Evolutionary conservation across 352 stramenopile genomes (phyloP).

Genomic region (Thalassiosira mediterranea): DNA sequence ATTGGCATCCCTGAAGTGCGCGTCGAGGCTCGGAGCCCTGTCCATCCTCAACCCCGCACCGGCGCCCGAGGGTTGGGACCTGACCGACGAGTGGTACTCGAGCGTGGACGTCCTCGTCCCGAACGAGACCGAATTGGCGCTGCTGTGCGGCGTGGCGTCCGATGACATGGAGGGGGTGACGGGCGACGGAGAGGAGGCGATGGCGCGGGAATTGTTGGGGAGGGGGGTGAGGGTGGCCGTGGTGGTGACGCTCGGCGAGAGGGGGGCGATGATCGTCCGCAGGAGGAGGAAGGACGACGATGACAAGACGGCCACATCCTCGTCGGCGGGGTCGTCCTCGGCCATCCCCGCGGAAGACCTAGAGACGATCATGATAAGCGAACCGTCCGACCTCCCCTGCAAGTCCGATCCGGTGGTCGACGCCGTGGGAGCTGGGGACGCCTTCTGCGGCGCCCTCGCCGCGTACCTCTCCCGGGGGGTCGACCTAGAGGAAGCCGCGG

Average conservation of each 20-base stretch:
- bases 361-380: conserved; percentile 52
- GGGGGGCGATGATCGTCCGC: conserved; percentile 78
- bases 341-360: background rate
- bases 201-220: conserved; percentile 63
- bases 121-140: conserved; percentile 81
- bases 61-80: conserved; percentile 60
- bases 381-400: conserved; percentile 60
- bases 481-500: conserved; percentile 49
- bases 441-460: conserved; percentile 82
- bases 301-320: too few relatives aligned
- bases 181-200: conserved; percentile 52
- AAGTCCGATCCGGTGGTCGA: conserved; percentile 69
- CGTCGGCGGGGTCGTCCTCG: background rate
- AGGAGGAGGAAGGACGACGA: conserved; percentile 31
- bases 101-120: conserved; percentile 81
- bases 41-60: conserved; percentile 84
- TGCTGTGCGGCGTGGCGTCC: conserved; percentile 35
- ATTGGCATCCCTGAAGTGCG: conserved; percentile 65
- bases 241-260: conserved; percentile 79
- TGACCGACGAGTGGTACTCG: conserved; percentile 72
- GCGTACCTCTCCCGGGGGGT: conserved; percentile 72
- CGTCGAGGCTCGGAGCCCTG: conserved; percentile 58
- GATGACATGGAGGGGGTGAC: conserved; percentile 34
- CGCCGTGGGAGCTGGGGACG: conserved; percentile 82
- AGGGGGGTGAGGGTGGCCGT: conserved; percentile 67